Conservation (phyloP, 1,284 basidiomycete species). For the Schizophyllum amplum region DNA sequence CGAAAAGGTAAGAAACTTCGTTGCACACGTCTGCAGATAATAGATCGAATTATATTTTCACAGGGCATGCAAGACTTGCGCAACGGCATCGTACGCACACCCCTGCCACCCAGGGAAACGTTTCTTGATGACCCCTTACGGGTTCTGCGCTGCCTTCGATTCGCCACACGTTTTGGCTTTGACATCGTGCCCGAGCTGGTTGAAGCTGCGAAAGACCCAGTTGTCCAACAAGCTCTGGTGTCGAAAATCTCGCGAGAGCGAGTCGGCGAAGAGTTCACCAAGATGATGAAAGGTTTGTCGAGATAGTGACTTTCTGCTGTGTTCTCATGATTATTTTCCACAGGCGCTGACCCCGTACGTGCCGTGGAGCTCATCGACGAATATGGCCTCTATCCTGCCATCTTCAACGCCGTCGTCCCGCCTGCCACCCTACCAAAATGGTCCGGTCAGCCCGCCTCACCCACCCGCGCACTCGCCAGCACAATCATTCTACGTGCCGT, state of each 20-base stretch:
- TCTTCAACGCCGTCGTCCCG: conserved; percentile 54
- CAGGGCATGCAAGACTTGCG: conserved; percentile 84
- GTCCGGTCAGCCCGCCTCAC: conserved; percentile 33
- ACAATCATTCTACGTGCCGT: conserved; percentile 48
- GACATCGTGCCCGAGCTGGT: conserved; percentile 67
- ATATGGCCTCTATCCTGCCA: conserved; percentile 60
- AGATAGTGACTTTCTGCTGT: neutral
- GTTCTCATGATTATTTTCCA: conserved; percentile 2
- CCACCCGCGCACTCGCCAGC: conserved; percentile 34
- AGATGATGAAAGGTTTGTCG: conserved; percentile 77
- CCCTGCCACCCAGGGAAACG: conserved; percentile 80
- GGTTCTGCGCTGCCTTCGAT: conserved; percentile 85
- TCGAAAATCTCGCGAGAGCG: conserved; percentile 84
- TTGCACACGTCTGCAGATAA: too few species aligned
- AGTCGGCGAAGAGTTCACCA: conserved; percentile 84
- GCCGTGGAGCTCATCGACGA: conserved; percentile 67
- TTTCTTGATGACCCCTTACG: conserved; percentile 94
- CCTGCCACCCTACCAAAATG: conserved; percentile 34
- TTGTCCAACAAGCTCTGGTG: conserved; percentile 68
- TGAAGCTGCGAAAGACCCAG: conserved; percentile 55
- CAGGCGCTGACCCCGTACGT: conserved; percentile 68
- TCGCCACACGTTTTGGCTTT: conserved; percentile 88
- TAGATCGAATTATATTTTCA: too few species aligned
- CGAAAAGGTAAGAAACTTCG: conserved; percentile 53
- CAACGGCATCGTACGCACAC: conserved; percentile 82